Conservation (phyloP, 306 rosid species). For the Lupinus albus region DNA sequence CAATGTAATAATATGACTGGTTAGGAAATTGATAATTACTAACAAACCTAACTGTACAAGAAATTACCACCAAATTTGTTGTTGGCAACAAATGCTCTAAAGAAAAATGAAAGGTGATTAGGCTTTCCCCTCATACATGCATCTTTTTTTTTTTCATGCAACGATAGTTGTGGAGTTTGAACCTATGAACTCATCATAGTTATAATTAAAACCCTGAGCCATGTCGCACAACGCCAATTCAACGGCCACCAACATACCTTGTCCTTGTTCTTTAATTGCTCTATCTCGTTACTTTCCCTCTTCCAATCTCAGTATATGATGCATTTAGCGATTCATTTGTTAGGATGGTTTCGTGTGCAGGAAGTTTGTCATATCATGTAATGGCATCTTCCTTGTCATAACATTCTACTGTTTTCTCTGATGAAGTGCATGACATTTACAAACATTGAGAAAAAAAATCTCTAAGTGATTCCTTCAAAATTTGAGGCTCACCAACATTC, state of each 20-base stretch:
- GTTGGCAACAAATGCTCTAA: not conserved
- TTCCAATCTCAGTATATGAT: conserved; percentile 25
- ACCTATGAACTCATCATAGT: conserved; percentile 14
- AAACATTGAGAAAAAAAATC: conserved; percentile 21
- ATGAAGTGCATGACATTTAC: conserved; percentile 24
- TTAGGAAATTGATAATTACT: conserved; percentile 20
- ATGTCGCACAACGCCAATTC: not conserved
- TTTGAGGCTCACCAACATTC: conserved; percentile 25
- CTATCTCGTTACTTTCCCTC: conserved; percentile 32
- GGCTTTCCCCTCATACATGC: conserved; percentile 33
- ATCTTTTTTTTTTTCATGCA: not conserved
- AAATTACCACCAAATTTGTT: conserved; percentile 20
- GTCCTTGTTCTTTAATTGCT: conserved; percentile 32
- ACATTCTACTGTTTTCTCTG: conserved; percentile 30
- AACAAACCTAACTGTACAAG: conserved; percentile 37
- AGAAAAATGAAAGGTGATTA: conserved; percentile 18
- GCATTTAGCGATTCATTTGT: conserved; percentile 25
- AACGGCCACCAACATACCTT: conserved; percentile 24
- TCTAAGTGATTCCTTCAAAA: conserved; percentile 36
- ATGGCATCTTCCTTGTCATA: conserved; percentile 32
- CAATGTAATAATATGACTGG: conserved; percentile 26
- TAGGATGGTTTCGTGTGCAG: not conserved
- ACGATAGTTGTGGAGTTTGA: not conserved
- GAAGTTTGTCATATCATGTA: conserved; percentile 25
- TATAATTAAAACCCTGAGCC: conserved; percentile 31